Evolutionary conservation across 192 early-diverging fungal species (phyloP).

Genomic region (Backusella australiensis): DNA sequence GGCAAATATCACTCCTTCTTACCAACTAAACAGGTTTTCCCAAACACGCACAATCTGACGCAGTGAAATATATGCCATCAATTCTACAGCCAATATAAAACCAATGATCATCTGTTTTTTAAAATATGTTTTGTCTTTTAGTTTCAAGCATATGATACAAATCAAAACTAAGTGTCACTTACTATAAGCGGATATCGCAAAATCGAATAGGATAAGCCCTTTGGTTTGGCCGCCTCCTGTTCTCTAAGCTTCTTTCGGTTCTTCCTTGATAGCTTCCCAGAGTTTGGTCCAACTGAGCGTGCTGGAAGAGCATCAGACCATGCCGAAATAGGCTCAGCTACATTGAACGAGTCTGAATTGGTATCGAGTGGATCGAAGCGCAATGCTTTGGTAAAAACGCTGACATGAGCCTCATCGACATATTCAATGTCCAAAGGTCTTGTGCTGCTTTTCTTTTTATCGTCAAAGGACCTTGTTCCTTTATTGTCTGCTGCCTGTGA

Average conservation of each 20-base stretch:
- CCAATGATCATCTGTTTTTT: constrained; percentile 47
- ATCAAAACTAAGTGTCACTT: constrained; percentile 12
- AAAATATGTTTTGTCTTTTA: neutral
- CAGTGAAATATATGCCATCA: constrained; percentile 54
- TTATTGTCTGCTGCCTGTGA: neutral
- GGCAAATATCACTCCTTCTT: constrained; percentile 10
- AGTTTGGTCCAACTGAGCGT: constrained; percentile 18
- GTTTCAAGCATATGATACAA: neutral
- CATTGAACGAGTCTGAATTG: constrained; percentile 15
- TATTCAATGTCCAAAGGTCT: constrained; percentile 19
- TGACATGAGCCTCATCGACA: constrained; percentile 49
- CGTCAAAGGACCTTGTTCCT: neutral
- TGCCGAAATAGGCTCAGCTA: constrained; percentile 52
- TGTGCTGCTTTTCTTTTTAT: neutral
- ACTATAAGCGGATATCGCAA: constrained; percentile 56
- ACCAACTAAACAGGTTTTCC: constrained; percentile 63
- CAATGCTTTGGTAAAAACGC: constrained; percentile 44
- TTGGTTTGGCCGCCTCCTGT: constrained; percentile 26
- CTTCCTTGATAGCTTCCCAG: constrained; percentile 24
- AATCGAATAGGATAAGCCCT: constrained; percentile 44
- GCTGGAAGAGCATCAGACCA: constrained; percentile 51
- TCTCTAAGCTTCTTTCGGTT: constrained; percentile 9
- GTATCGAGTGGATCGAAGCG: constrained; percentile 37
- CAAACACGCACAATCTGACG: constrained; percentile 62
- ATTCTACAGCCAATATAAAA: constrained; percentile 57